These are phyloP conservation scores for Colletotrichum trifolii DNA, from an alignment of 2,329 filamentous ascomycete genomes.

Conservation along the genomic window DNA sequence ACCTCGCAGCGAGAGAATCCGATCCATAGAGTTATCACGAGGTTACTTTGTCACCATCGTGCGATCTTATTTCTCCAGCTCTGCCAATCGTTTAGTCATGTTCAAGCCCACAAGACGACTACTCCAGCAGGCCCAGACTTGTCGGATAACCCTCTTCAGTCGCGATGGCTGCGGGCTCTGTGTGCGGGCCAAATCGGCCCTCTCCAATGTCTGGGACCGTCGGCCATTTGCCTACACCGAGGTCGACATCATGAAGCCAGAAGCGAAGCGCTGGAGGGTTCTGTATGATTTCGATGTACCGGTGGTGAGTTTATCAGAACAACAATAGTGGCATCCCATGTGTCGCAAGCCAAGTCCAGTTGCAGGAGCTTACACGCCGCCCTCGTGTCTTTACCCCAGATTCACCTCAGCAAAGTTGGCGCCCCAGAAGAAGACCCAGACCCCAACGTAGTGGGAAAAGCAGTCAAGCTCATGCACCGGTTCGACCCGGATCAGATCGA, in stretches of 20 bases:
- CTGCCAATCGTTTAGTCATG: constrained; percentile 53
- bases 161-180: constrained; percentile 79
- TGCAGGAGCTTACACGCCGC: neutral
- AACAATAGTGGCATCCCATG: constrained; percentile 6
- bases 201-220: constrained; percentile 75
- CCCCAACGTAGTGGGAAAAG: constrained; percentile 65
- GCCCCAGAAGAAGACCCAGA: constrained; percentile 63
- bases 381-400: constrained; percentile 49
- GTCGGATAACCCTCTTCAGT: constrained; percentile 80
- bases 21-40: too few relatives aligned
- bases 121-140: constrained; percentile 55
- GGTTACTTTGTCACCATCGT: too few relatives aligned
- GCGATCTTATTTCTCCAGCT: neutral
- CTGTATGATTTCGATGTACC: constrained; percentile 86
- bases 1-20: too few relatives aligned
- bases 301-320: constrained; percentile 66
- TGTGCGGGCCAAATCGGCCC: constrained; percentile 72
- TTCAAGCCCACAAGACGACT: constrained; percentile 58
- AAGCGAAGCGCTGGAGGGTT: constrained; percentile 73
- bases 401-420: constrained; percentile 70
- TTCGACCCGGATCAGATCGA: constrained; percentile 76
- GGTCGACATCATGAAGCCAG: constrained; percentile 74
- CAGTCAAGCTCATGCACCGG: constrained; percentile 81
- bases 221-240: constrained; percentile 77
- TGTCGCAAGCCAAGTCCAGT: neutral